These are phyloP conservation scores for Fusarium subglutinans DNA, from an alignment of 2,329 filamentous ascomycete genomes.

Conservation along the genomic window DNA sequence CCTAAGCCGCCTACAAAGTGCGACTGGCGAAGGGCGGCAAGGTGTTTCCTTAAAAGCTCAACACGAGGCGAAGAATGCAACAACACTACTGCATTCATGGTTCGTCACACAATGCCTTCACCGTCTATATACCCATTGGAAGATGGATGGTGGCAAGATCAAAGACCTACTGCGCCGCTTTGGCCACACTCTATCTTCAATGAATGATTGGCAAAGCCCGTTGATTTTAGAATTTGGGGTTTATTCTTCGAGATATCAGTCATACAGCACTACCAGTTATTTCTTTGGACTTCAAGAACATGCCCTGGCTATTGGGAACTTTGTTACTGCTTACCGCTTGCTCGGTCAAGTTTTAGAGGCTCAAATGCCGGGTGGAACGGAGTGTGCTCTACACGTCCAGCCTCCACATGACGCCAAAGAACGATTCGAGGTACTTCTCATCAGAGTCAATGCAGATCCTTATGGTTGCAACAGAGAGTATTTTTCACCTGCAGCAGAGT, in stretches of 20 bases:
- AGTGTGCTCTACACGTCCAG: neutral
- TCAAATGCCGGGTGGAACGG: no score
- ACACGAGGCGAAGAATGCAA: no score
- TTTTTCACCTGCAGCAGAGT: neutral
- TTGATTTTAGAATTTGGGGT: neutral
- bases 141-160: no score
- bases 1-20: neutral
- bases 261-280: no score
- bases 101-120: neutral
- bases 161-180: neutral
- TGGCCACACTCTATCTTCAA: neutral
- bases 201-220: rapidly evolving
- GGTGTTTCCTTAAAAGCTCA: rapidly evolving
- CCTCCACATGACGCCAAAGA: rapidly evolving
- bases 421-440: neutral
- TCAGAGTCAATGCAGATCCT: rapidly evolving
- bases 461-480: no score
- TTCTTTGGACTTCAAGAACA: no score
- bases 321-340: neutral
- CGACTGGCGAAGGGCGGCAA: rapidly evolving
- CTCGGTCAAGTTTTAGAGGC: no score
- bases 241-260: no score
- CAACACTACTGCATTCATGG: rapidly evolving
- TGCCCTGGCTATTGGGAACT: neutral
- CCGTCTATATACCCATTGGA: rapidly evolving